phyloP scores from a whole-genome alignment of 345 rosid species.

The Hypericum perforatum region DNA sequence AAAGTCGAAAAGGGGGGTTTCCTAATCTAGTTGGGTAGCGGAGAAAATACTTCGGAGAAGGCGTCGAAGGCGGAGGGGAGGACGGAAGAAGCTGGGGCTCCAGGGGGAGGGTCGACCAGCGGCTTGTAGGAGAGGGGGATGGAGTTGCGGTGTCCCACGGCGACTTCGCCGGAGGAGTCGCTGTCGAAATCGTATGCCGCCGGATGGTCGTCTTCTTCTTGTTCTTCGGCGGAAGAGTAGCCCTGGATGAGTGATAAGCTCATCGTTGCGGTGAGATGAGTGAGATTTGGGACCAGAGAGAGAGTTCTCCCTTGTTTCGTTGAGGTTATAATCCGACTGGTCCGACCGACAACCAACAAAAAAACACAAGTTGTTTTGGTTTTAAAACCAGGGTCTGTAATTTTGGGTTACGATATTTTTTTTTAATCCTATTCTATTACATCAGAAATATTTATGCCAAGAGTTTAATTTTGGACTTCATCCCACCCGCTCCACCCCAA shows the following conservation, averaged over 20 bases:
- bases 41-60: constrained; percentile 59
- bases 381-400: no score
- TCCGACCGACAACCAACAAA: no score
- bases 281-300: no score
- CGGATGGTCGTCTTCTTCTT: constrained; percentile 23
- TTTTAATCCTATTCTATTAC: no score
- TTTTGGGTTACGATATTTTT: no score
- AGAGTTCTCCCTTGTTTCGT: no score
- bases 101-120: constrained; percentile 30
- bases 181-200: constrained; percentile 22
- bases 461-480: no score
- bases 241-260: constrained; percentile 76
- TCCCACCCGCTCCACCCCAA: no score
- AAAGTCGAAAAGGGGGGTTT: background rate
- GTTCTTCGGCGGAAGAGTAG: constrained; percentile 82
- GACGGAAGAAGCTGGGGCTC: constrained; percentile 29
- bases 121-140: constrained; percentile 24
- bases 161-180: constrained; percentile 11
- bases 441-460: no score
- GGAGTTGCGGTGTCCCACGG: background rate
- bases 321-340: no score
- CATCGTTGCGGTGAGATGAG: constrained; percentile 21
- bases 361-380: no score
- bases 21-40: background rate
- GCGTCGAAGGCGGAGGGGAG: constrained; percentile 83